Evolutionary conservation across 805 yeast genomes (phyloP), one percentile per base, ranked within the genome.

Genomic region (Candida schatavii): DNA sequence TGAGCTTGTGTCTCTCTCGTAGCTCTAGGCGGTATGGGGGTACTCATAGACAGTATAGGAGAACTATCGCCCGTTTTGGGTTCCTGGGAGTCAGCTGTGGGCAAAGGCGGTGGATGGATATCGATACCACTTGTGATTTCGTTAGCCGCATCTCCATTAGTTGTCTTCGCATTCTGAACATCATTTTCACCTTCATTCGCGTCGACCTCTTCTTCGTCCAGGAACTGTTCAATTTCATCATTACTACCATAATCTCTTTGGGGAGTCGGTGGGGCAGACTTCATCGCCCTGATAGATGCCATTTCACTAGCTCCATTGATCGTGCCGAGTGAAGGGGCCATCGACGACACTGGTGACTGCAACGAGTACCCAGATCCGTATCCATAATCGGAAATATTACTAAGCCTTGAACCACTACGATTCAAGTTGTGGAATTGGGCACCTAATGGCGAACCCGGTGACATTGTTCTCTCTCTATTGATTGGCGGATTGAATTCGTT

Each of bases 401-500:
- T 23, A 7, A 23, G 11, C 11, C 27, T 23, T 7, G 11, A 7
- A 23, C 10, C 27, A 23, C 27, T 23, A 23, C 22, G 6, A 22
- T 9, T 31, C 9, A 22, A 20, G 9, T 20, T 31, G 18, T 20
- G 22, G 21, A 31, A 31, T 17, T 20, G 19, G 19, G 35, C 22
- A 5, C 22, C 35, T 9, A 31, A 31, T 15, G 35, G 35, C 18
- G 35, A 31, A 13, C 18, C 19, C 19, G 27, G 27, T 11, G 27
- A 23, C 27, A 23, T 31, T 31, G 35, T 9, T 14, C 21, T 31
- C n/a, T n/a, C n/a, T n/a, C n/a, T n/a, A 31, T 31, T 31, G 4
- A 15, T 29, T n/a, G 35, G 35, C 6, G 35, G 35, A 17, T 31
- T 11, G 18, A 31, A 31, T 15, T 31, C 35, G 19, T 31, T 31